Base-by-base conservation (phyloP, 1,284 basidiomycete species). In the Dichomitus squalens region DNA sequence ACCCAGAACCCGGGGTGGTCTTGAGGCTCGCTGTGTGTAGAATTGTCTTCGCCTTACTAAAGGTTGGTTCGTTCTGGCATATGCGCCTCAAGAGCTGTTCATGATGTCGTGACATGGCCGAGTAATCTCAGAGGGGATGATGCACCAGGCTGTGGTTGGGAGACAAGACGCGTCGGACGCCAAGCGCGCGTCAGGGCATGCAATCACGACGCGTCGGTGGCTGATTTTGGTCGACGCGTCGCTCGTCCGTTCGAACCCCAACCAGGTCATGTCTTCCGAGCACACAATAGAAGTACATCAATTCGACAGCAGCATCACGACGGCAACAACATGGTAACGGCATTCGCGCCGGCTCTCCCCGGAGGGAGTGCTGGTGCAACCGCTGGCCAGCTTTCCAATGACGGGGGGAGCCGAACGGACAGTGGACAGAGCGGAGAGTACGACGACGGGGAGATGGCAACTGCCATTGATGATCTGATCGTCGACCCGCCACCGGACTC, bases 1-100 rank as follows among this genome's bases (percentile, higher is more conserved):
- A 71, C 6, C 75, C 75, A 9, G 74, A 70, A 4, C 75, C 75
- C 14, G 68, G 70, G 0, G 63, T 70, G 1, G 75, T 76, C 52
- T 64, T 72, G 11, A 70, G 56, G 36, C 59, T 64, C 2, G 70
- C 70, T 0, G 66, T 59, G 40, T 68, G 62, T 18, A 72, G 53
- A 4, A 75, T 49, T 0, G 59, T 59, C 16, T 64, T 64, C 0
- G 73, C 72, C 14, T 61, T 60, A 7, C 55, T 49, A 5, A 64
- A 51, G 0, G 70, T 72, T 8, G 72, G 71, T 25, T 44, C 47
- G 12, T 66, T 63, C 5, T 58, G 55, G 49, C 66, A 68, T 25
- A 69, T 20, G 16, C 36, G 49, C 35, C 50, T 50, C 12, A 68
- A 21, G 2, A 57, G 56, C 6, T 36, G 18, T 4, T 64, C 52